Evolutionary conservation across 352 stramenopile genomes (phyloP), one percentile per base, ranked within the genome.

Genomic region (Phytophthora litchii): DNA sequence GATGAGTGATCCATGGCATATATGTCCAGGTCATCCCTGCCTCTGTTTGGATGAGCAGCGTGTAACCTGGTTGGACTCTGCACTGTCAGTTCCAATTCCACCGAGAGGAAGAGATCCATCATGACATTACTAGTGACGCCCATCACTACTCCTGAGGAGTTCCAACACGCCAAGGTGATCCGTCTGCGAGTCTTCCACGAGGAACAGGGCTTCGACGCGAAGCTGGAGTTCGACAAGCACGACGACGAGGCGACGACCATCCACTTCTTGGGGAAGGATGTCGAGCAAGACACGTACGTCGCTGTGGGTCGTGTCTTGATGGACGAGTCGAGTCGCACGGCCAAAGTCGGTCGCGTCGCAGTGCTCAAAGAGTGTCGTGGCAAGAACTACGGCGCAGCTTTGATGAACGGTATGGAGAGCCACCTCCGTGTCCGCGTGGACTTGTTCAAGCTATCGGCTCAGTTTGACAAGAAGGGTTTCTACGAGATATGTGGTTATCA

Each of bases 261-360:
- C 29, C 74, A 87, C 45, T 86, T 88, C 35, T 5, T 88, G n/a
- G 80, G 72, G 47, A 78, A 75, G 29, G 74, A 88, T 48, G 36
- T 70, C 20, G 75, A 88, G 38, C 44, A 76, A 49, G 64, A 74
- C 62, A 79, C 80, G 65, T 78, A 70, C 50, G 71, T 86, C 17
- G 77, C 79, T 1, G 76, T 81, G 9, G 77, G 72, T 4, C 76
- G 79, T 19, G 67, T 67, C 23, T 34, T 88, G 27, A 43, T 88
- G 21, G 67, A 78, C 35, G 27, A 60, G 0, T 32, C 46, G 5
- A 32, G 40, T 25, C 66, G 64, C 49, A 77, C 72, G 44, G 78
- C 71, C 53, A 83, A 80, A 49, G 70, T 90, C 34, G 74, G 80
- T 0, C 78, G 80, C 6, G 76, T 90, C 11, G 78, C 71, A 1